phyloP scores from a whole-genome alignment of 2,329 filamentous ascomycete species.

The Xenosphaeropsis pyriputrescens region DNA sequence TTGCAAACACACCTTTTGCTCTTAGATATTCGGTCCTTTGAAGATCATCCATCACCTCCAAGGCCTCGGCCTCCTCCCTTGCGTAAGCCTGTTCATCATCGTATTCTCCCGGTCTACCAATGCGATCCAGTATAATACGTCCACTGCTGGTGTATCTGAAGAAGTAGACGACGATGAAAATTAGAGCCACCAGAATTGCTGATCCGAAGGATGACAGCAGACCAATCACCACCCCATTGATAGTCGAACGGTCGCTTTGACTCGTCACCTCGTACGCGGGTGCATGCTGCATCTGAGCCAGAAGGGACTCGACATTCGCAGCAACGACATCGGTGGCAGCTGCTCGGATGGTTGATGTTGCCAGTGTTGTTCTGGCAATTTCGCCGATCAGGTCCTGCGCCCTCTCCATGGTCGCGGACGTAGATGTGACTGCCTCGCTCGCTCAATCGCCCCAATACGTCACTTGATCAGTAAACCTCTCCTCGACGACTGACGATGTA shows the following conservation, averaged over 20 bases:
- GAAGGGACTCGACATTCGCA: background rate
- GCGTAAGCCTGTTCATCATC: slow-evolving; percentile 94
- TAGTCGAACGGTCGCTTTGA: slow-evolving; percentile 20
- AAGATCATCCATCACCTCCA: slow-evolving; percentile 93
- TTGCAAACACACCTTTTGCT: slow-evolving; percentile 62
- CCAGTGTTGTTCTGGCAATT: background rate
- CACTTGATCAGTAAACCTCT: background rate
- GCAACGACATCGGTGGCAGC: background rate
- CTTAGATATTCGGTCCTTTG: slow-evolving; percentile 79
- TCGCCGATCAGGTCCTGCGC: background rate
- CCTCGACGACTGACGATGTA: background rate
- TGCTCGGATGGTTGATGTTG: background rate
- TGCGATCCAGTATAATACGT: slow-evolving; percentile 82
- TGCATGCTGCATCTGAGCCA: background rate
- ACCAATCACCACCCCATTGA: slow-evolving; percentile 81
- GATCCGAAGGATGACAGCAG: slow-evolving; percentile 90
- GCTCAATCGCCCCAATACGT: background rate
- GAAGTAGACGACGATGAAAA: slow-evolving; percentile 78
- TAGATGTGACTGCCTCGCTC: background rate
- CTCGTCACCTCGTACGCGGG: background rate
- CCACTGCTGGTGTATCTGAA: slow-evolving; percentile 82
- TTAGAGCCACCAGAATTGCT: slow-evolving; percentile 66
- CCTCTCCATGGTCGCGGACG: background rate
- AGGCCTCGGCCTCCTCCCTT: slow-evolving; percentile 84
- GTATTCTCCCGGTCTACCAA: slow-evolving; percentile 88